Evolutionary conservation across 1,139 yeast species (phyloP), one percentile per base, ranked within the genome.

Genomic region (Suhomyces taliae): DNA sequence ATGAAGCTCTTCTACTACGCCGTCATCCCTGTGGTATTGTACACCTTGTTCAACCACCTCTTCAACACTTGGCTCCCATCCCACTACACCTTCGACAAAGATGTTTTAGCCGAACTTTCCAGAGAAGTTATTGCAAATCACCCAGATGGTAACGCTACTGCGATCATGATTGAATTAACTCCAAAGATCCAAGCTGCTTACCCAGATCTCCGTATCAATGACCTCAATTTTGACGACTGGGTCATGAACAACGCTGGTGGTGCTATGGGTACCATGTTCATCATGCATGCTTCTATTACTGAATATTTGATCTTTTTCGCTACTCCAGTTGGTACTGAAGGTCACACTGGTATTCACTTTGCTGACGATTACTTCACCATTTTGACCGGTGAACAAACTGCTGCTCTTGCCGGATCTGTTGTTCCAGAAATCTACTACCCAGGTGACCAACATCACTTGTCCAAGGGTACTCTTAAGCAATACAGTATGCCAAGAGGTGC

Each of bases 251-350:
- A 90, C 61, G 99, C 99, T 8, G 99, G 99, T 47, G 96, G 97
- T 56, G 98, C 99, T 47, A 93, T 93, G 99, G 99, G 99, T 27
- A 83, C 90, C 49, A 91, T 93, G 98, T 80, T 89, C 59, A 89
- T 95, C 52, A 74, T 93, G 56, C 99, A 95, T 66, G 97, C 98
- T 11, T 91, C 98, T n/a, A 76, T 95, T 59, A 76, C 95, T 8
- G 99, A 93, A 69, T 95, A 93, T 65, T 73, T 93, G 66, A 54
- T 59, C 56, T 61, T 61, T 43, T 61, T 59, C 43, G 72, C 60
- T 37, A 64, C 62, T 48, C 71, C 69, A 5, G 78, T 86, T 10
- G 98, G 98, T 36, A 90, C 97, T 11, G 97, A 90, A 66, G 99
- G 99, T 44, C 99, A 93, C 68, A 77, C 90, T 8, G 99, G 99